Evolutionary conservation across 371 early-diverging fungal species (phyloP).

Genomic region (Mucor velutinosus): DNA sequence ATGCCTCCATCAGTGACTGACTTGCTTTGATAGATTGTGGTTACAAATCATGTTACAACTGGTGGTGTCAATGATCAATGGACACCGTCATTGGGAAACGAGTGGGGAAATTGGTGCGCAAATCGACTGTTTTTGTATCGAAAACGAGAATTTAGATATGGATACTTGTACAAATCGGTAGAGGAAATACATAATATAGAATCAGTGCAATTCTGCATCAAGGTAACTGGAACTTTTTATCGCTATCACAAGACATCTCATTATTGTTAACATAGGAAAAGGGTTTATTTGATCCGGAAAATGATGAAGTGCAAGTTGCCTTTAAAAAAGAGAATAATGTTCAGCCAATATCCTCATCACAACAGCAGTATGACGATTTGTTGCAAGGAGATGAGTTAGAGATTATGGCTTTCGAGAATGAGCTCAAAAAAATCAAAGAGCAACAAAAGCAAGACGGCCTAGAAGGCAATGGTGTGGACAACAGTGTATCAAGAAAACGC

Average conservation of each 20-base stretch:
- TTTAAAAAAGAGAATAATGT: not conserved
- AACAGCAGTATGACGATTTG: not conserved
- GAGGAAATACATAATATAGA: not conserved
- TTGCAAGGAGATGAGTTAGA: not conserved
- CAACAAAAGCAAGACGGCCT: not conserved
- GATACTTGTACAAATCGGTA: slow-evolving; percentile 18
- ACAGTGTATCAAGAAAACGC: not conserved
- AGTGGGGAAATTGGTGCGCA: slow-evolving; percentile 24
- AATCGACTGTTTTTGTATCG: slow-evolving; percentile 24
- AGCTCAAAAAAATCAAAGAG: not conserved
- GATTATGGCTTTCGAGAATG: not conserved
- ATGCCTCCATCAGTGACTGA: not conserved
- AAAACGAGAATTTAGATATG: slow-evolving; percentile 9
- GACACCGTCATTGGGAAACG: slow-evolving; percentile 20
- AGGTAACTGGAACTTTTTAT: not conserved
- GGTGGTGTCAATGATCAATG: slow-evolving; percentile 9
- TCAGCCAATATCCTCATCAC: not conserved
- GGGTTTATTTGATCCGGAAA: slow-evolving; percentile 20
- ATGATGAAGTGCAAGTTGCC: not conserved
- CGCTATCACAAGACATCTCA: not conserved
- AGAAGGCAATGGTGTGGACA: not conserved
- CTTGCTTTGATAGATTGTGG: slow-evolving; percentile 10
- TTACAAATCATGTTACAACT: slow-evolving; percentile 23
- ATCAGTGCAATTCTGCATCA: slow-evolving; percentile 21
- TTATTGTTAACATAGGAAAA: not conserved